These are phyloP conservation scores for Gossypium mustelinum DNA, from an alignment of 345 rosid genomes.

Conservation along the genomic window DNA sequence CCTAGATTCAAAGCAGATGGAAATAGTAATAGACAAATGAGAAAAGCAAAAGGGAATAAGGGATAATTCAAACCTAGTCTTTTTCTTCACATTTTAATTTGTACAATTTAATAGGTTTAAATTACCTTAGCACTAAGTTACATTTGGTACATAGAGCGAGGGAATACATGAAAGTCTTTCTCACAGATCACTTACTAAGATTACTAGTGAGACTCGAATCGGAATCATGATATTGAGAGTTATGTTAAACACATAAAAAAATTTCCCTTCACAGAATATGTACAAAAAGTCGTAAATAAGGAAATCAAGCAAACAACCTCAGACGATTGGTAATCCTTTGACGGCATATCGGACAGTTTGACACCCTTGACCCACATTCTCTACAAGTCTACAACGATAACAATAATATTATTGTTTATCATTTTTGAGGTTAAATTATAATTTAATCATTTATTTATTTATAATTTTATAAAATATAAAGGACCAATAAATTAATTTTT, in stretches of 20 bases:
- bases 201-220: too few relatives aligned
- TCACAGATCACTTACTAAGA: too few relatives aligned
- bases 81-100: background rate
- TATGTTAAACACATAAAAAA: background rate
- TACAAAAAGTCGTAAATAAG: background rate
- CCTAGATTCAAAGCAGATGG: background rate
- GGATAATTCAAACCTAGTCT: background rate
- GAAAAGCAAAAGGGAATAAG: background rate
- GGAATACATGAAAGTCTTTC: too few relatives aligned
- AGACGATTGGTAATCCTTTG: constrained; percentile 46
- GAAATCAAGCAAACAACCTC: constrained; percentile 40
- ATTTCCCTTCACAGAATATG: background rate
- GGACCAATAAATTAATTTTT: too few relatives aligned
- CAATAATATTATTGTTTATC: too few relatives aligned
- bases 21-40: background rate
- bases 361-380: constrained; percentile 49
- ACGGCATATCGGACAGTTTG: constrained; percentile 65
- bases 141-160: too few relatives aligned
- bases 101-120: background rate
- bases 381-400: constrained; percentile 46
- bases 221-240: too few relatives aligned
- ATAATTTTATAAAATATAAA: too few relatives aligned
- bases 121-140: background rate
- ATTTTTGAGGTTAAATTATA: too few relatives aligned
- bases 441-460: too few relatives aligned